Evolutionary conservation across 805 yeast species (phyloP).

Genomic region (Lipomyces yamadae): DNA sequence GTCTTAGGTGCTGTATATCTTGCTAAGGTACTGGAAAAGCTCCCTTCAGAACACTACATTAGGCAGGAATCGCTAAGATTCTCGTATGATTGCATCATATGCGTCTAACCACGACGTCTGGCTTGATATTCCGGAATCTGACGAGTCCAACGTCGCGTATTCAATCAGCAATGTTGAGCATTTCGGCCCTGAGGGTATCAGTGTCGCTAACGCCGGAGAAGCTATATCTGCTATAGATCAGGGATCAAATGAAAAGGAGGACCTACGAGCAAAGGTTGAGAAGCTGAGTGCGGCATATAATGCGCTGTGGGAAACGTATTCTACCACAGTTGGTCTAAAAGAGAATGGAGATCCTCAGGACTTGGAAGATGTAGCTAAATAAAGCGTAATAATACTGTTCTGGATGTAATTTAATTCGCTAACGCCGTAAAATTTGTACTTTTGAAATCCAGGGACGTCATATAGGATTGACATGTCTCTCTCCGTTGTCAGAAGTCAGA

Average conservation of each 20-base stretch:
- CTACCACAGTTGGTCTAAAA: background rate
- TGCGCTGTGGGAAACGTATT: constrained; percentile 37
- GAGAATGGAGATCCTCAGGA: background rate
- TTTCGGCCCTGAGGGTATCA: background rate
- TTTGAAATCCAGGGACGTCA: background rate
- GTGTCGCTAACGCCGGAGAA: background rate
- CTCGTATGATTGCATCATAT: background rate
- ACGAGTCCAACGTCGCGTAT: constrained; percentile 2
- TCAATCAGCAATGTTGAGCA: constrained; percentile 4
- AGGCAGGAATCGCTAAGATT: background rate
- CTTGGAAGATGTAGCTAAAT: background rate
- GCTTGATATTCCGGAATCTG: constrained; percentile 28
- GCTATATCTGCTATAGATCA: background rate
- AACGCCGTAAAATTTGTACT: too few relatives aligned
- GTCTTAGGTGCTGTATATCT: constrained; percentile 18
- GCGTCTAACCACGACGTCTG: constrained; percentile 36
- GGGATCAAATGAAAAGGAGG: background rate
- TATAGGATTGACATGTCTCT: background rate
- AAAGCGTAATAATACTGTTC: background rate
- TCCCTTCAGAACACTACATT: constrained; percentile 11
- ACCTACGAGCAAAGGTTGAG: constrained; percentile 31
- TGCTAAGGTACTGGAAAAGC: constrained; percentile 19
- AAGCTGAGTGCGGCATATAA: constrained; percentile 36
- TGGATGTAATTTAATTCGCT: background rate
- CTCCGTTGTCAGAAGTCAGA: background rate